Conservation (phyloP, 1,284 basidiomycete genomes). For the Somion occarium region DNA sequence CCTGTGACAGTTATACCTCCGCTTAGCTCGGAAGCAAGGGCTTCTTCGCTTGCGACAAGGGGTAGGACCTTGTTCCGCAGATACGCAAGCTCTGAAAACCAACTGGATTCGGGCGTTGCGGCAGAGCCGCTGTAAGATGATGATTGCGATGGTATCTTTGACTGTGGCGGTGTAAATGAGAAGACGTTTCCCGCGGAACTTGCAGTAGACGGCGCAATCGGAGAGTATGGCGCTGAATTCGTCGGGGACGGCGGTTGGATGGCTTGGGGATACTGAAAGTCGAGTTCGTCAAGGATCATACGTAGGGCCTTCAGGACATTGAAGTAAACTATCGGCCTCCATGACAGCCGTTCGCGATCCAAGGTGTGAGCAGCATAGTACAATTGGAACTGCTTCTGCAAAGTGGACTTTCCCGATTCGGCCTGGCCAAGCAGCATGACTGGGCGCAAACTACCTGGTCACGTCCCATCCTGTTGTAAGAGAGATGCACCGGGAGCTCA, state of each 20-base stretch:
- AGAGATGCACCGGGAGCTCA: conserved; percentile 22
- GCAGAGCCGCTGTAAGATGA: conserved; percentile 15
- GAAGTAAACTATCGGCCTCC: conserved; percentile 76
- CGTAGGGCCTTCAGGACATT: conserved; percentile 76
- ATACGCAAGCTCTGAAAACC: conserved; percentile 43
- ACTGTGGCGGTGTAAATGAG: conserved; percentile 1
- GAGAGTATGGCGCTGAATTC: conserved; percentile 16
- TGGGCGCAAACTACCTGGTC: conserved; percentile 6
- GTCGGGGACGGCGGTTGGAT: conserved; percentile 21
- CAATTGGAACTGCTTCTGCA: conserved; percentile 78
- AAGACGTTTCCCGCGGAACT: conserved; percentile 9
- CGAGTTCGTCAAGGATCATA: conserved; percentile 69
- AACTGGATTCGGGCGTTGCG: conserved; percentile 21
- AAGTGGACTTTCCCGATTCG: conserved; percentile 75
- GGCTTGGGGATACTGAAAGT: conserved; percentile 42
- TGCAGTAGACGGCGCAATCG: conserved; percentile 15
- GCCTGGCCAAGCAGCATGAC: conserved; percentile 60
- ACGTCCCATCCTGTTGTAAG: not conserved
- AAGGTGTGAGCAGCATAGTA: conserved; percentile 68
- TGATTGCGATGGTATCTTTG: not conserved
- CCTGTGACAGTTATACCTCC: conserved; percentile 56
- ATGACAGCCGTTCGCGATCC: conserved; percentile 64
- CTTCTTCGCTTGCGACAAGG: conserved; percentile 61
- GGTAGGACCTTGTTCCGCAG: conserved; percentile 56
- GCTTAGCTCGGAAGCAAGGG: conserved; percentile 61